Conservation (phyloP, 345 rosid genomes). For the Iberis pinnata region DNA sequence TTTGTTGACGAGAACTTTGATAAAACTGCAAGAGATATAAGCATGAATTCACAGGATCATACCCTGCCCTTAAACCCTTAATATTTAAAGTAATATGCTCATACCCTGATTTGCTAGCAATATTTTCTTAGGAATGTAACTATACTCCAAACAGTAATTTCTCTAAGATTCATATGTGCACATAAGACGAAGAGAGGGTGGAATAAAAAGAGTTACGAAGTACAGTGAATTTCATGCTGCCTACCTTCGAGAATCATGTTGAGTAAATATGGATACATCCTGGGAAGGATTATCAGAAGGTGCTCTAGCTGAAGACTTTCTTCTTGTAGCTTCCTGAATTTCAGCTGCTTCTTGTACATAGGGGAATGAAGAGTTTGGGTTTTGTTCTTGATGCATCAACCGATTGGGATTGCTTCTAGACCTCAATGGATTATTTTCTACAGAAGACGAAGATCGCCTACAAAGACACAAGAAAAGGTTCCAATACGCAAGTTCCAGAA, state of each 20-base stretch:
- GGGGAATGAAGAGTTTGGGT: conserved; percentile 28
- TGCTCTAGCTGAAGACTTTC: conserved; percentile 36
- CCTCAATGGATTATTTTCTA: conserved; percentile 33
- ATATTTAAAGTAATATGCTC: conserved; percentile 1
- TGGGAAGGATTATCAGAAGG: conserved; percentile 27
- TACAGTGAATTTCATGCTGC: conserved; percentile 9
- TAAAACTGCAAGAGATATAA: conserved; percentile 19
- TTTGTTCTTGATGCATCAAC: conserved; percentile 31
- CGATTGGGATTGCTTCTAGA: conserved; percentile 30
- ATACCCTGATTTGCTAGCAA: conserved; percentile 4
- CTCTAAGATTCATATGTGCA: conserved; percentile 10
- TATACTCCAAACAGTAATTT: conserved; percentile 8
- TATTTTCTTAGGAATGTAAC: conserved; percentile 9
- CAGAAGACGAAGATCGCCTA: conserved; percentile 44
- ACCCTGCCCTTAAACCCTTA: conserved; percentile 1
- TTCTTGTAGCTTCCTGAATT: conserved; percentile 39
- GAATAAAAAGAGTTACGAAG: conserved; percentile 13
- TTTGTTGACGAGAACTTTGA: conserved; percentile 6
- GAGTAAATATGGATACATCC: conserved; percentile 31
- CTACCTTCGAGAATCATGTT: conserved; percentile 47
- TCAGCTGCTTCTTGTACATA: conserved; percentile 32
- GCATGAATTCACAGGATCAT: conserved; percentile 18
- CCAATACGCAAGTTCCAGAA: conserved; percentile 4
- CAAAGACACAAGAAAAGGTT: conserved; percentile 14
- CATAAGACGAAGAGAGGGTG: not conserved